Evolutionary conservation across 768 basidiomycete genomes (phyloP), one percentile per base, ranked within the genome.

Genomic region (Lactarius tabidus): DNA sequence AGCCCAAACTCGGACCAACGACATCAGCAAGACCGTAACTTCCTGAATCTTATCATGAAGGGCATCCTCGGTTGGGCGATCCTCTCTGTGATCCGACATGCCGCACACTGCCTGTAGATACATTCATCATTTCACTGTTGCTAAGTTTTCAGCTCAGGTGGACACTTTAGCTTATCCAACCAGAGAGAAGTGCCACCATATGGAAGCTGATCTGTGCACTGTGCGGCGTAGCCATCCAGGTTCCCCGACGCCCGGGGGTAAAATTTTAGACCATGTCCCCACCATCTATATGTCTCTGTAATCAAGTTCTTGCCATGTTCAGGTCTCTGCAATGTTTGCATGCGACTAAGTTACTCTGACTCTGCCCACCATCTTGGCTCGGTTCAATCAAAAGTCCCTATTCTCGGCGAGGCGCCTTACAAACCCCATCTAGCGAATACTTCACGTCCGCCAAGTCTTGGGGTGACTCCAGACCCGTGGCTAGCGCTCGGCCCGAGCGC

Each of bases 261-360:
- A 31, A 33, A 6, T 64, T 64, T 59, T 64, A 36, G 58, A 64
- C 54, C 63, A 59, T 51, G 23, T 18, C 14, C 39, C n/a, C n/a
- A n/a, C n/a, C n/a, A n/a, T n/a, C n/a, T n/a, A n/a, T n/a, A n/a
- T n/a, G n/a, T n/a, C n/a, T n/a, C n/a, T n/a, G n/a, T n/a, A n/a
- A n/a, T n/a, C n/a, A n/a, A n/a, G n/a, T n/a, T n/a, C n/a, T n/a
- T 38, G 41, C 35, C 33, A 33, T 38, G 10, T 2, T 20, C 36
- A 6, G 45, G 10, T 1, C 45, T 23, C 23, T 48, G 23, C 41
- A 20, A n/a, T 8, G 20, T 8, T 3, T 33, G 5, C 31, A 43
- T 35, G 14, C 14, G 1, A 29, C 15, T 14, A n/a, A n/a, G n/a
- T n/a, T n/a, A n/a, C 23, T 29, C 8, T 51, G 9, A 38, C 43